Evolutionary conservation across 1,284 basidiomycete species (phyloP).

Genomic region (Trichosporon faecale): DNA sequence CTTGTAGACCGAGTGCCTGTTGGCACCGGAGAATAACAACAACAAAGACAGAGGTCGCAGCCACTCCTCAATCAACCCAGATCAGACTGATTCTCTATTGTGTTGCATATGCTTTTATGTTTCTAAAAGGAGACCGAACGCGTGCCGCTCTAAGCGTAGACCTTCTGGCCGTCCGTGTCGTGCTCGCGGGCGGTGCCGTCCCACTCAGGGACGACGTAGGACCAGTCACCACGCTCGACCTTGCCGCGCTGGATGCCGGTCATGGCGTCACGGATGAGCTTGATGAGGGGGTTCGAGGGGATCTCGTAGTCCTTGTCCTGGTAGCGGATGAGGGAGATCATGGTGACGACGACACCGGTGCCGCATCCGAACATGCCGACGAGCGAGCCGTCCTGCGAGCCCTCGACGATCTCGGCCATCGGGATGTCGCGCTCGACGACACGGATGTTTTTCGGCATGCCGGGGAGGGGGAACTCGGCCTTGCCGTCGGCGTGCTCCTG

Average conservation of each 20-base stretch:
- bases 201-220: slow-evolving; percentile 43
- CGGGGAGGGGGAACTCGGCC: slow-evolving; percentile 36
- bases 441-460: slow-evolving; percentile 44
- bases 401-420: slow-evolving; percentile 44
- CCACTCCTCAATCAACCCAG: background rate
- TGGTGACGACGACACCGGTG: slow-evolving; percentile 46
- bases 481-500: slow-evolving; percentile 38
- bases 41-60: background rate
- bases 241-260: slow-evolving; percentile 45
- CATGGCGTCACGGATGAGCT: slow-evolving; percentile 41
- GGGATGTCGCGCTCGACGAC: slow-evolving; percentile 48
- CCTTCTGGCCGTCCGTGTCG: slow-evolving; percentile 26
- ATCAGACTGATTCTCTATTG: background rate
- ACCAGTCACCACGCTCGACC: slow-evolving; percentile 40
- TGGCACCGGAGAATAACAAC: background rate
- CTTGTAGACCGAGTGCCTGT: too few species aligned
- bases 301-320: slow-evolving; percentile 33
- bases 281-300: slow-evolving; percentile 42
- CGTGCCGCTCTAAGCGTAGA: background rate
- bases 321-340: slow-evolving; percentile 41
- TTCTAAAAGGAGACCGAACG: background rate
- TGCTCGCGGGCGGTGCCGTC: slow-evolving; percentile 21
- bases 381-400: slow-evolving; percentile 39
- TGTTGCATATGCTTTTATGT: slow-evolving; percentile 1
- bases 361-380: slow-evolving; percentile 46